These are phyloP conservation scores for Westerdykella aurantiaca DNA, from an alignment of 2,329 filamentous ascomycete genomes.

Conservation along the genomic window DNA sequence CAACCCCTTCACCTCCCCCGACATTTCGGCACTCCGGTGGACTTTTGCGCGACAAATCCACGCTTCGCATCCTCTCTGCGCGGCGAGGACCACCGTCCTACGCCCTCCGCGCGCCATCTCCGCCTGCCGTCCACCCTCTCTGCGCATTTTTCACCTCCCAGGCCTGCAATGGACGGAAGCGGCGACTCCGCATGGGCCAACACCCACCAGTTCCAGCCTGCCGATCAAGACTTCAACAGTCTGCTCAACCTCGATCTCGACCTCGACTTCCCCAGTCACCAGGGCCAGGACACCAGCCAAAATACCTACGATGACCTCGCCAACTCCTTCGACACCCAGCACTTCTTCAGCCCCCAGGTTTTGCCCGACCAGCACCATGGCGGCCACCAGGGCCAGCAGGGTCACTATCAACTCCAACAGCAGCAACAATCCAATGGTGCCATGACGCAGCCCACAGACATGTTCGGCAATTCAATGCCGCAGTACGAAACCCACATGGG, in stretches of 20 bases:
- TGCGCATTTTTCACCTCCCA: slow-evolving; percentile 5
- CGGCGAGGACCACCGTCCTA: neutral
- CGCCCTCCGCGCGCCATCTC: neutral
- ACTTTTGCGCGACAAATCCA: slow-evolving; percentile 1
- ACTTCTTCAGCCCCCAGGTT: slow-evolving; percentile 25
- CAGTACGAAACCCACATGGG: slow-evolving; percentile 20
- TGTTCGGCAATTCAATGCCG: slow-evolving; percentile 15
- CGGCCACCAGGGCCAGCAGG: slow-evolving; percentile 12
- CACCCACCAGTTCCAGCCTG: slow-evolving; percentile 36
- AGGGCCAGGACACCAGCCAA: slow-evolving; percentile 14
- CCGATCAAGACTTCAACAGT: slow-evolving; percentile 39
- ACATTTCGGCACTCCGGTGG: no score
- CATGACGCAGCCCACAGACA: neutral
- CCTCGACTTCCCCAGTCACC: slow-evolving; percentile 21
- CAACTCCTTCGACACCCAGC: slow-evolving; percentile 30
- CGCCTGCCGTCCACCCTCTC: neutral
- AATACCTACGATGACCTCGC: slow-evolving; percentile 26
- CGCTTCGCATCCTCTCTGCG: neutral
- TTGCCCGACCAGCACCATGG: slow-evolving; percentile 23
- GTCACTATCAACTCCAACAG: slow-evolving; percentile 6
- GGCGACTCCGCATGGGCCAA: slow-evolving; percentile 36
- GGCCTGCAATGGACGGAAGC: slow-evolving; percentile 27
- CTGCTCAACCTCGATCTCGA: slow-evolving; percentile 32
- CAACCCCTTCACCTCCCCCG: no score
- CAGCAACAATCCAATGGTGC: slow-evolving; percentile 1